Conservation (phyloP, 495 filamentous ascomycete species). For the Penicillium coprophilum region DNA sequence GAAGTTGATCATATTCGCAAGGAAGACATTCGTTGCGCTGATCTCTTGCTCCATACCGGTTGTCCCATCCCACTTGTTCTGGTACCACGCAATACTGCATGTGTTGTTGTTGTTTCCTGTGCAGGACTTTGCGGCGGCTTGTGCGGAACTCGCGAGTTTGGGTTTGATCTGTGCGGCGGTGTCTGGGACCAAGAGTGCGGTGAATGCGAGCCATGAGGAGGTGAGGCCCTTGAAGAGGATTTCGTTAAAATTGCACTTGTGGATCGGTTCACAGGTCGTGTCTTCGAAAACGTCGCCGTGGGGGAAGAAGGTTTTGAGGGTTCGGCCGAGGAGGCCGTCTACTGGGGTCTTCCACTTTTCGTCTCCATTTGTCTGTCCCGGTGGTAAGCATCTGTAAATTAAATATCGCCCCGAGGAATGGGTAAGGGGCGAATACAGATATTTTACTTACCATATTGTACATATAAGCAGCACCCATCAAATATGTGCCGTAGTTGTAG, state of each 20-base stretch:
- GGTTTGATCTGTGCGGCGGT: slow-evolving; percentile 62
- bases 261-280: slow-evolving; percentile 59
- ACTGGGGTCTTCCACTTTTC: slow-evolving; percentile 50
- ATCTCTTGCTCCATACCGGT: slow-evolving; percentile 55
- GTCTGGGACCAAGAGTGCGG: slow-evolving; percentile 61
- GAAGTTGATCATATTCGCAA: slow-evolving; percentile 29
- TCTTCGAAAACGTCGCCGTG: slow-evolving; percentile 54
- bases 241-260: slow-evolving; percentile 66
- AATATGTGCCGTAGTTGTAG: slow-evolving; percentile 67
- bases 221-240: slow-evolving; percentile 79
- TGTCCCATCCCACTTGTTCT: slow-evolving; percentile 59
- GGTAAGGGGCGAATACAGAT: background rate
- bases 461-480: slow-evolving; percentile 69
- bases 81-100: slow-evolving; percentile 73
- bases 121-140: slow-evolving; percentile 68
- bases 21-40: slow-evolving; percentile 57
- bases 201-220: slow-evolving; percentile 70
- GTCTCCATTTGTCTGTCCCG: slow-evolving; percentile 8
- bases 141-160: slow-evolving; percentile 60
- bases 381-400: background rate
- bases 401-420: background rate
- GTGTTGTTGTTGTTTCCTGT: slow-evolving; percentile 56
- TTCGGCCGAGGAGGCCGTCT: slow-evolving; percentile 50
- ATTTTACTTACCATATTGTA: slow-evolving; percentile 55
- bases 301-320: slow-evolving; percentile 49